Evolutionary conservation across 2,329 filamentous ascomycete genomes (phyloP).

Genomic region (Myriangium duriaei): DNA sequence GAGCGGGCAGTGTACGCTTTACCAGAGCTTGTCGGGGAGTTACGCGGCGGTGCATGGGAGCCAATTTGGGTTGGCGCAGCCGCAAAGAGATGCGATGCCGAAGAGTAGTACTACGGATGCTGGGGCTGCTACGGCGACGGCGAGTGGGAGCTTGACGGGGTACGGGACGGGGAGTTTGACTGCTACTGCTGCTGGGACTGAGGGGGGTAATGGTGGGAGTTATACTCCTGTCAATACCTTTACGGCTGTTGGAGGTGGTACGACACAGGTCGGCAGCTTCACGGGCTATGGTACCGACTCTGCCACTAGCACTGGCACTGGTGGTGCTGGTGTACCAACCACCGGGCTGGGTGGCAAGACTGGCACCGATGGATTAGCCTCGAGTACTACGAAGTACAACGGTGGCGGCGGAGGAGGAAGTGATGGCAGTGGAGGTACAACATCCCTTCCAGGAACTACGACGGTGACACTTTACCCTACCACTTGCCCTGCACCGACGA

Average conservation of each 20-base stretch:
- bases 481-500: not conserved
- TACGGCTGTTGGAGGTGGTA: too few relatives aligned
- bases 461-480: not conserved
- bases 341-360: not conserved
- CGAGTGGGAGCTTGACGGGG: too few relatives aligned
- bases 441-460: too few relatives aligned
- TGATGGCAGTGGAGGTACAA: not conserved
- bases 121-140: not conserved
- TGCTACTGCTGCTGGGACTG: too few relatives aligned
- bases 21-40: slow-evolving; percentile 2
- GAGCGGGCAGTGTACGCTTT: slow-evolving; percentile 1
- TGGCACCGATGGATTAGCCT: too few relatives aligned
- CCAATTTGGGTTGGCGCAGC: slow-evolving; percentile 7
- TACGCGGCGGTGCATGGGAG: slow-evolving; percentile 3
- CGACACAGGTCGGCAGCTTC: too few relatives aligned
- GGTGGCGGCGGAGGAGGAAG: not conserved
- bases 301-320: not conserved
- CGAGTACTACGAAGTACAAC: not conserved
- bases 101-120: not conserved
- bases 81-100: not conserved
- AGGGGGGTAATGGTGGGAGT: too few relatives aligned
- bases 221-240: too few relatives aligned
- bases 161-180: too few relatives aligned
- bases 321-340: not conserved
- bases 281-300: too few relatives aligned